These are phyloP conservation scores for Hysterangium stoloniferum DNA, from an alignment of 768 basidiomycete species.

Conservation along the genomic window DNA sequence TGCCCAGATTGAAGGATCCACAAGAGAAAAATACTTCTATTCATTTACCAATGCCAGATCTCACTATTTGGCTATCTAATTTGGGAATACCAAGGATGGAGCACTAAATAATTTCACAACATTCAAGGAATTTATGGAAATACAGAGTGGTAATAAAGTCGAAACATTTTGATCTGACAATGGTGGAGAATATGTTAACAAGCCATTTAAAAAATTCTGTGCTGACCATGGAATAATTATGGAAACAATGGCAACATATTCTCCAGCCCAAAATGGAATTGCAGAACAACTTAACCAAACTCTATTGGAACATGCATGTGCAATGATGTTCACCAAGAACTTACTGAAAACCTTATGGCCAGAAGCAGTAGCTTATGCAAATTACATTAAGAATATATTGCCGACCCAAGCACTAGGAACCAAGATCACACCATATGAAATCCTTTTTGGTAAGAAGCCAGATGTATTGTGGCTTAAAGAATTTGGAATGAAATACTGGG, in stretches of 20 bases:
- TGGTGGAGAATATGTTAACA: too few relatives aligned
- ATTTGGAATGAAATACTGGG: too few relatives aligned
- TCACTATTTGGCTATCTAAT: slow-evolving; percentile 13
- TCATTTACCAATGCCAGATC: slow-evolving; percentile 16
- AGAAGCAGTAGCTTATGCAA: slow-evolving; percentile 22
- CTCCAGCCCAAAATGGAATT: slow-evolving; percentile 22
- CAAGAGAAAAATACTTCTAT: slow-evolving; percentile 10
- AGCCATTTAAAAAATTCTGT: background rate
- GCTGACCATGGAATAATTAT: slow-evolving; percentile 12
- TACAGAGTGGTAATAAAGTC: slow-evolving; percentile 12
- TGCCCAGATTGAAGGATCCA: slow-evolving; percentile 1
- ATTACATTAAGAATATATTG: slow-evolving; percentile 24
- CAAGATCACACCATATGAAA: too few relatives aligned
- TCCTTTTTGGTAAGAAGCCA: too few relatives aligned
- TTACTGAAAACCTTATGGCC: slow-evolving; percentile 26
- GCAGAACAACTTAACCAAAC: slow-evolving; percentile 31
- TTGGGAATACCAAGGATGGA: slow-evolving; percentile 15
- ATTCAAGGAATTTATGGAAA: slow-evolving; percentile 13
- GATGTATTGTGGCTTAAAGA: too few relatives aligned
- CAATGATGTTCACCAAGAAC: slow-evolving; percentile 25
- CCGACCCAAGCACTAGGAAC: slow-evolving; percentile 14
- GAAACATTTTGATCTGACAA: slow-evolving; percentile 19
- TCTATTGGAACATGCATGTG: slow-evolving; percentile 21
- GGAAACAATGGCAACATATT: slow-evolving; percentile 8
- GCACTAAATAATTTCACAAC: slow-evolving; percentile 9